Evolutionary conservation across 2,329 filamentous ascomycete genomes (phyloP), one percentile per base, ranked within the genome.

Genomic region (Aureobasidium leucospermi): DNA sequence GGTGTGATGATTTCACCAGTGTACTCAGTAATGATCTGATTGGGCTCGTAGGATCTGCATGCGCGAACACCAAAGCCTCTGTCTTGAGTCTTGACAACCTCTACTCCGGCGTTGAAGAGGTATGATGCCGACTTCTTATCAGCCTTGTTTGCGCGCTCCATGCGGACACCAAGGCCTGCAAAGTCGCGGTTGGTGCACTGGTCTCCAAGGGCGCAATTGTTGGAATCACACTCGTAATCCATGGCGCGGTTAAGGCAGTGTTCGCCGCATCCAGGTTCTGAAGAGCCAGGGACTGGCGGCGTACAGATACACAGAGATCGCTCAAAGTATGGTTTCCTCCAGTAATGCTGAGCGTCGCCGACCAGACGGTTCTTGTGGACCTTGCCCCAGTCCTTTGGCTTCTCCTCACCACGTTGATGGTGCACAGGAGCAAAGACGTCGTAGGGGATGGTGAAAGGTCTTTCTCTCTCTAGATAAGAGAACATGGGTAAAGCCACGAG

Each of bases 1-100:
- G 96, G 90, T 0, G 91, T 96, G 69, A 99, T 96, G 66, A 99
- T 96, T 74, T 99, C 94, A 42, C 94, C 94, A 0, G 92, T 93
- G 70, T 99, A 99, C 70, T 99, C 94, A 76, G 97, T 93, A 69
- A 99, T 97, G 71, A 99, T 96, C 75, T 97, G 91, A 68, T 93
- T 86, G 1, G 92, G 84, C 60, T 86, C 80, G 71, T 97, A 99
- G 62, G 85, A 87, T 48, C 94, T 85, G 74, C 93, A 96, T 70
- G 89, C 90, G 62, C 94, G 87, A 52, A 99, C 90, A 56, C 94
- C 94, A 71, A 93, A 92, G 31, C 94, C 94, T 61, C 92, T 86
- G 74, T 96, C 89, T 19, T 79, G 75, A 1, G 94, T 97, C 76
- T 96, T 92, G 74, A 96, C 85, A 42, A 97, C 92, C 72, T 99